These are phyloP conservation scores for Baudoinia panamericana DNA, from an alignment of 495 filamentous ascomycete species.

Conservation along the genomic window DNA sequence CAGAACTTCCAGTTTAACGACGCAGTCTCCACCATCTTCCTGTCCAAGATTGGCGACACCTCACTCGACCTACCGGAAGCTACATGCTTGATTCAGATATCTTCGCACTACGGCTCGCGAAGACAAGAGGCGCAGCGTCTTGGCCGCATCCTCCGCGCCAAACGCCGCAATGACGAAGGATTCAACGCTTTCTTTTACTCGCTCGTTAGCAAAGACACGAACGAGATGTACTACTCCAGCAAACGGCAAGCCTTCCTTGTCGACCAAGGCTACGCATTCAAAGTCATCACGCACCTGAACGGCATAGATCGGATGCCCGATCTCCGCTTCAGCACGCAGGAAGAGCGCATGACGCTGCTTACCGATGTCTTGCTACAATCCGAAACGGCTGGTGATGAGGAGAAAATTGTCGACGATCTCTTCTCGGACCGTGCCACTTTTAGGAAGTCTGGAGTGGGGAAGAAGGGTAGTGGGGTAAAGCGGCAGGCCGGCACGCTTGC, in stretches of 20 bases:
- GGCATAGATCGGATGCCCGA: constrained; percentile 75
- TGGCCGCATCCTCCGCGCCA: constrained; percentile 88
- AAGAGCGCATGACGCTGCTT: constrained; percentile 77
- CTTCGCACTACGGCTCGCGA: constrained; percentile 93
- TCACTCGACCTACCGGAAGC: constrained; percentile 94
- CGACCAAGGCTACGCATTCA: constrained; percentile 97
- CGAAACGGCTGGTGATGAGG: constrained; percentile 62
- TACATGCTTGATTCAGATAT: constrained; percentile 95
- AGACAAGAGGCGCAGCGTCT: constrained; percentile 94
- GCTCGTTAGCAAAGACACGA: constrained; percentile 88
- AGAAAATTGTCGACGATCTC: constrained; percentile 70
- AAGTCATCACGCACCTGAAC: constrained; percentile 92
- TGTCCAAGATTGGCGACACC: constrained; percentile 96
- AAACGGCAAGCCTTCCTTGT: constrained; percentile 97
- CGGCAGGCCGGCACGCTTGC: constrained; percentile 74
- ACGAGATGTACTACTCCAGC: constrained; percentile 96
- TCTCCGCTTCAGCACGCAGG: constrained; percentile 64
- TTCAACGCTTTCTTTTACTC: constrained; percentile 99
- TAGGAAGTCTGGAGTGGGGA: constrained; percentile 26
- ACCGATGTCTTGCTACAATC: constrained; percentile 88
- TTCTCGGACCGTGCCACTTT: constrained; percentile 46
- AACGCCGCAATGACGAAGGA: constrained; percentile 92
- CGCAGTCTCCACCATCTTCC: constrained; percentile 85
- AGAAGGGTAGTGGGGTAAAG: constrained; percentile 40
- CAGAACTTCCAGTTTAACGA: constrained; percentile 97